These are phyloP conservation scores for Eremothecium sinecaudum DNA, from an alignment of 1,139 yeast species.

Conservation along the genomic window DNA sequence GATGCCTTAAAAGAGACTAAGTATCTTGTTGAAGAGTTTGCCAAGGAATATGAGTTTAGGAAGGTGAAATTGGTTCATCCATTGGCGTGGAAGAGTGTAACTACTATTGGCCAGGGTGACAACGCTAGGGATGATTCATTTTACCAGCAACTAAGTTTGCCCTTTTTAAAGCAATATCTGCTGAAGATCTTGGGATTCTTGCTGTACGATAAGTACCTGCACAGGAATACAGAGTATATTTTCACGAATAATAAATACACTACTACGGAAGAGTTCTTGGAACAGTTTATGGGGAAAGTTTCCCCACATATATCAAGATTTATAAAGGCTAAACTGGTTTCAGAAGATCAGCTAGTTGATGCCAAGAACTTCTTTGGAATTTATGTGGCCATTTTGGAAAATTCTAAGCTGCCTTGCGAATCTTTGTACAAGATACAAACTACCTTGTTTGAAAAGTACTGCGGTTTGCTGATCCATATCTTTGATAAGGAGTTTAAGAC, in stretches of 20 bases:
- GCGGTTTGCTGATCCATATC: conserved; percentile 44
- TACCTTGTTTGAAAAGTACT: conserved; percentile 50
- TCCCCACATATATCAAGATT: conserved; percentile 42
- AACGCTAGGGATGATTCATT: conserved; percentile 21
- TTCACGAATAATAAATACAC: conserved; percentile 45
- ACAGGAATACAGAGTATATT: conserved; percentile 46
- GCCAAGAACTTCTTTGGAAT: conserved; percentile 58
- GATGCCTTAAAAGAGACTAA: conserved; percentile 60
- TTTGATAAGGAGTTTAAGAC: conserved; percentile 56
- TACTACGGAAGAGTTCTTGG: conserved; percentile 72
- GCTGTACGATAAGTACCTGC: conserved; percentile 61
- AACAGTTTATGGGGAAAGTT: conserved; percentile 50
- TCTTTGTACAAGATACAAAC: conserved; percentile 58
- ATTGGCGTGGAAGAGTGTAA: conserved; percentile 34
- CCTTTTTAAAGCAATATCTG: conserved; percentile 46
- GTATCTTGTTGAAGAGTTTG: conserved; percentile 50
- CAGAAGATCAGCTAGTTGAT: conserved; percentile 34
- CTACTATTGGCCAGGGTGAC: conserved; percentile 15
- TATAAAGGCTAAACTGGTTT: conserved; percentile 27
- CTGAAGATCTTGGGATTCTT: conserved; percentile 68
- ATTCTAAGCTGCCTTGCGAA: conserved; percentile 51
- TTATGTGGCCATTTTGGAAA: conserved; percentile 69
- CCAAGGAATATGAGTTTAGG: conserved; percentile 65
- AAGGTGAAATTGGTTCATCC: conserved; percentile 69
- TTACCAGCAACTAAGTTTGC: conserved; percentile 18